A percentile compares a stretch with the other conserved stretches of the same genome.
phyloP scores from a whole-genome alignment of 228 moss, liverwort and hornwort species.

The Sphagnum magellanicum region DNA sequence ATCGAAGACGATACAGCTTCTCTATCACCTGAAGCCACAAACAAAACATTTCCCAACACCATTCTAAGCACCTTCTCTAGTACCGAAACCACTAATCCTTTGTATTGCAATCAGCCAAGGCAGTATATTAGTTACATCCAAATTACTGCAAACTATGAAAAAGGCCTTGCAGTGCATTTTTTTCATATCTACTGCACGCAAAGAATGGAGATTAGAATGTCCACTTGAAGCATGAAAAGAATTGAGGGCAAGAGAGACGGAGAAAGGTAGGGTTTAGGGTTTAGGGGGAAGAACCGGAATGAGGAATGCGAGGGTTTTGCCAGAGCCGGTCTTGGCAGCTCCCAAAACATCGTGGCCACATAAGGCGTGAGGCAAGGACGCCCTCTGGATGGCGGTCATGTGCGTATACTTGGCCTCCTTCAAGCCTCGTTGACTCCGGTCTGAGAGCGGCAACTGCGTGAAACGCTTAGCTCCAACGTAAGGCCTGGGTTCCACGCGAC shows the following conservation, averaged over 20 bases:
- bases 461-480: constrained; percentile 85
- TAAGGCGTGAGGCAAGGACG: constrained; percentile 78
- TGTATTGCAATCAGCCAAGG: no score
- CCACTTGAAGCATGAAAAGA: no score
- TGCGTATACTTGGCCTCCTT: constrained; percentile 73
- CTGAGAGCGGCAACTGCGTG: constrained; percentile 69
- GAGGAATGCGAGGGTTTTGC: constrained; percentile 89
- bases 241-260: neutral
- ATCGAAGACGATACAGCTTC: constrained; percentile 74
- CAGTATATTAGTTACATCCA: neutral
- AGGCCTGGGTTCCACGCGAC: constrained; percentile 27
- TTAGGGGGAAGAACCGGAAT: constrained; percentile 52
- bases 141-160: neutral
- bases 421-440: constrained; percentile 73
- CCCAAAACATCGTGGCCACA: constrained; percentile 93
- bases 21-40: constrained; percentile 60
- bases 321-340: constrained; percentile 97
- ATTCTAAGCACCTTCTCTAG: no score
- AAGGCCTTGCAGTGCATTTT: neutral
- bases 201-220: no score
- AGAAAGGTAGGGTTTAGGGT: neutral
- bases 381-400: constrained; percentile 98
- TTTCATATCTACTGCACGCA: no score
- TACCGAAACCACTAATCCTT: no score
- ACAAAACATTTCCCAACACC: no score